A percentile compares a stretch with the other conserved stretches of the same genome.
Evolutionary conservation across 164 flowering plant species (phyloP).

Genomic region (Kalanchoe fedtschenkoi): DNA sequence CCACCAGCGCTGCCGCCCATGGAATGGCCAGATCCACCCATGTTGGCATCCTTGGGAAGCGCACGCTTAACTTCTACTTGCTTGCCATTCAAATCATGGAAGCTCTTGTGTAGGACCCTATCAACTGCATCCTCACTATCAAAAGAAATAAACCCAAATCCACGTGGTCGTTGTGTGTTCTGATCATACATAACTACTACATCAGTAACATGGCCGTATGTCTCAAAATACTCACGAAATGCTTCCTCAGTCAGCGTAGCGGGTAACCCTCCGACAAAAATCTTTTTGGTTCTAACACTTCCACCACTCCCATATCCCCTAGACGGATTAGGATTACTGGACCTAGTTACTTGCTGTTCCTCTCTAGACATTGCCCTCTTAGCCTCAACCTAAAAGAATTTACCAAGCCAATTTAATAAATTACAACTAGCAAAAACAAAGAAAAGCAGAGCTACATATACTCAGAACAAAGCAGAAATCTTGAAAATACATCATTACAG

Average conservation of each 20-base stretch:
- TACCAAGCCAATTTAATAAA: not conserved
- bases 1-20: constrained; percentile 19
- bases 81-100: constrained; percentile 78
- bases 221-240: constrained; percentile 68
- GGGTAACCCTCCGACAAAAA: constrained; percentile 88
- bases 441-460: not conserved
- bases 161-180: constrained; percentile 72
- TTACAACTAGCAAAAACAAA: constrained; percentile 1
- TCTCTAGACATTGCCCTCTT: constrained; percentile 77
- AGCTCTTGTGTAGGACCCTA: constrained; percentile 57
- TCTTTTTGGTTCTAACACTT: constrained; percentile 53
- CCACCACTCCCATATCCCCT: constrained; percentile 40
- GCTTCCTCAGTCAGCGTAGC: constrained; percentile 64
- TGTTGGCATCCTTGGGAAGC: constrained; percentile 81
- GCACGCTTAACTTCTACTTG: constrained; percentile 84
- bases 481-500: not conserved
- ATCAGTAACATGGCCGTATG: constrained; percentile 73
- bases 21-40: constrained; percentile 43
- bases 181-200: constrained; percentile 90
- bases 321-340: constrained; percentile 35
- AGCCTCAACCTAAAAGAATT: constrained; percentile 57
- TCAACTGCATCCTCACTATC: constrained; percentile 82
- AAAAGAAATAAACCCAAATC: constrained; percentile 82
- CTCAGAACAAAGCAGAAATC: not conserved
- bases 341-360: constrained; percentile 52